These are phyloP conservation scores for Candida sp. DNA, from an alignment of 1,139 yeast genomes.

Conservation along the genomic window DNA sequence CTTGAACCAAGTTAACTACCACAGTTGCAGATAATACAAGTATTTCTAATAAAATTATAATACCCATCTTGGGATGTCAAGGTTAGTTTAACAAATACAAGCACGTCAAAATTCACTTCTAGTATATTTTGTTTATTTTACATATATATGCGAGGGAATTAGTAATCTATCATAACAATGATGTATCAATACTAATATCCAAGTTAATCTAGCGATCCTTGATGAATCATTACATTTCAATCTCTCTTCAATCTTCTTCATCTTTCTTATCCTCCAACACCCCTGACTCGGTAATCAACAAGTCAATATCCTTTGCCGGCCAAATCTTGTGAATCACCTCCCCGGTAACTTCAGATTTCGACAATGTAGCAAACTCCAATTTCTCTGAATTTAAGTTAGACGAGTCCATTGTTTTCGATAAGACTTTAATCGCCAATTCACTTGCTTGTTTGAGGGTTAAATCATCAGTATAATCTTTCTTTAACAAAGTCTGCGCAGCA, in stretches of 20 bases:
- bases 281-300: conserved; percentile 70
- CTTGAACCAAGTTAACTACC: too few species aligned
- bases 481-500: conserved; percentile 92
- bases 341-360: conserved; percentile 48
- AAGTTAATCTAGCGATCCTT: too few species aligned
- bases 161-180: too few species aligned
- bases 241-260: conserved; percentile 19
- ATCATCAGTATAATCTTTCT: conserved; percentile 92
- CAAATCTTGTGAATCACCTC: conserved; percentile 70
- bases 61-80: too few species aligned
- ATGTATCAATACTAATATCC: too few species aligned
- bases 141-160: too few species aligned
- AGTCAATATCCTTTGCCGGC: conserved; percentile 75
- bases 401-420: conserved; percentile 92
- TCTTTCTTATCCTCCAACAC: conserved; percentile 47
- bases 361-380: conserved; percentile 78
- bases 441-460: conserved; percentile 75
- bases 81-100: too few species aligned
- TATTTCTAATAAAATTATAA: too few species aligned
- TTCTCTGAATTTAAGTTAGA: conserved; percentile 83
- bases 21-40: too few species aligned
- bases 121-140: too few species aligned
- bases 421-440: conserved; percentile 84
- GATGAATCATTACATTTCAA: too few species aligned
- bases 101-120: too few species aligned